Conservation (phyloP, 129 eudicot genomes). For the Pseudognaphalium luteoalbum region DNA sequence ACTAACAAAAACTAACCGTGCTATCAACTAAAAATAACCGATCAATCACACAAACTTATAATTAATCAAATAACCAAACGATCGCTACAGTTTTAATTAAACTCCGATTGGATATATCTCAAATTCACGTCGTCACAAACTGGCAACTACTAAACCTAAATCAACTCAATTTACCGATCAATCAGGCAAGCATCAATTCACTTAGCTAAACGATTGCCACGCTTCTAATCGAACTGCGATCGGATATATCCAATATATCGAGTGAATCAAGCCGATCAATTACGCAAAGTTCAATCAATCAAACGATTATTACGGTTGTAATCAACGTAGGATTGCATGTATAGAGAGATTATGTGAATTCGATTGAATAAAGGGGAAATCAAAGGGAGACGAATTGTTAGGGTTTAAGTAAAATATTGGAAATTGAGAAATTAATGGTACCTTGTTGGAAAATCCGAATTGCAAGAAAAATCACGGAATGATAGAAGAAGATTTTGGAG, state of each 20-base stretch:
- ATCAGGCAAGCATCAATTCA: background rate
- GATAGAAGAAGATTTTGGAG: conserved; percentile 24
- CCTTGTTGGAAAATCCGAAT: conserved; percentile 2
- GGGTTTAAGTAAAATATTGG: conserved; percentile 8
- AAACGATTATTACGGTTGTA: background rate
- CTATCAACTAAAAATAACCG: background rate
- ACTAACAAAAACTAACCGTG: background rate
- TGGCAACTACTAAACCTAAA: background rate
- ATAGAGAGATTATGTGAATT: background rate
- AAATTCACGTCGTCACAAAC: background rate
- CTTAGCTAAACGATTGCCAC: conserved; percentile 1
- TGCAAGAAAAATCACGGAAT: conserved; percentile 8
- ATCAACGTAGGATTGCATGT: background rate
- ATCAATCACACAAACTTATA: background rate
- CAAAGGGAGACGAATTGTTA: background rate
- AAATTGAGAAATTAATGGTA: background rate
- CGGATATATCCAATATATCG: background rate
- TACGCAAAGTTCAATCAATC: conserved; percentile 4
- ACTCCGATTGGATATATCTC: background rate
- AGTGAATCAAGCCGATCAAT: conserved; percentile 1
- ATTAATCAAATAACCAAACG: background rate
- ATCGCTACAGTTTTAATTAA: background rate
- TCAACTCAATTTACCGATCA: conserved; percentile 1
- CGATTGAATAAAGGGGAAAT: conserved; percentile 8
- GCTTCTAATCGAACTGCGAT: background rate